Evolutionary conservation across 1,284 basidiomycete genomes (phyloP).

Genomic region (Thecaphora thlaspeos): DNA sequence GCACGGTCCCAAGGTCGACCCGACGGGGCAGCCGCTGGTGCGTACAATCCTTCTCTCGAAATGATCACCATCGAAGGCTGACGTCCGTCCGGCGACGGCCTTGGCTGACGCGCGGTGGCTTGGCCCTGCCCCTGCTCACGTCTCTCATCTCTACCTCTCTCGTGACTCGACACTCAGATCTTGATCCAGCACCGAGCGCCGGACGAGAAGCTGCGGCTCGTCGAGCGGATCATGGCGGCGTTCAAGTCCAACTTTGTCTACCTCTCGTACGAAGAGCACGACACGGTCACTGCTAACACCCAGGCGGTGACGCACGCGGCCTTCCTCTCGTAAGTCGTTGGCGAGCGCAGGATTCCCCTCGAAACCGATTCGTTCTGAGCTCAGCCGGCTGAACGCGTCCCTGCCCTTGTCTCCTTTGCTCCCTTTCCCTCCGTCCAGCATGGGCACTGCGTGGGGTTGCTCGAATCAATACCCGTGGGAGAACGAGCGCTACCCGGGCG

Average conservation of each 20-base stretch:
- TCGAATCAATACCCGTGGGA: slow-evolving; percentile 89
- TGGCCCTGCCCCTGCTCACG: no score
- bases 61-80: no score
- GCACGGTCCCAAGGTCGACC: slow-evolving; percentile 87
- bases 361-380: no score
- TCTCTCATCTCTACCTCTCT: no score
- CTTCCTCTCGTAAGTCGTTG: slow-evolving; percentile 75
- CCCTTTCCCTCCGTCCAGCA: slow-evolving; percentile 63
- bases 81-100: no score
- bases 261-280: slow-evolving; percentile 92
- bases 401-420: no score
- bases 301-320: slow-evolving; percentile 98
- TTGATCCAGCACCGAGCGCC: slow-evolving; percentile 84
- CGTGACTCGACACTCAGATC: slow-evolving; percentile 63
- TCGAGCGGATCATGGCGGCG: slow-evolving; percentile 80
- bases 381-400: no score
- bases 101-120: no score
- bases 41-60: no score
- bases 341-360: no score
- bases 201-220: slow-evolving; percentile 71
- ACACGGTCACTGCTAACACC: slow-evolving; percentile 92
- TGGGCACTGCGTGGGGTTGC: slow-evolving; percentile 93
- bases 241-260: slow-evolving; percentile 83
- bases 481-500: slow-evolving; percentile 85
- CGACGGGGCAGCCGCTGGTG: slow-evolving; percentile 88